Base-by-base conservation (phyloP, 257 asterid genomes). In the Leonotis leonurus region DNA sequence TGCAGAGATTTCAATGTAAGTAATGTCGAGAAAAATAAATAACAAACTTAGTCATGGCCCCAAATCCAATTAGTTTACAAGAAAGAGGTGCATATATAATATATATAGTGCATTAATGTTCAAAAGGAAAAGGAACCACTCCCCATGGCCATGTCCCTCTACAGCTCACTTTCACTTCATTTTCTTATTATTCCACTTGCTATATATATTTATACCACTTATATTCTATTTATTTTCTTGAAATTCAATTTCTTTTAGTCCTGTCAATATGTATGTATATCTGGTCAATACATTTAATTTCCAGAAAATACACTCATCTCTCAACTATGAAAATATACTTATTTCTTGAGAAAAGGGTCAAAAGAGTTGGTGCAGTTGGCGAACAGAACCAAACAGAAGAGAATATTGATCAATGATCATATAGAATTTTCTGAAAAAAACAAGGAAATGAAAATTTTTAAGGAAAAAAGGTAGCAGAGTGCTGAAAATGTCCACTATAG, bases 321-420 rank as follows among this genome's bases (percentile, higher is more conserved):
- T n/a, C n/a, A n/a, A n/a, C n/a, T n/a, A 4, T 18, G 0, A 20
- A 33, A 9, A 40, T 35, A 14, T 57, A 67, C 43, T 62, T n/a
- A 40, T 35, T 35, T 37, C 22, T 13, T 0, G 14, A 48, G 51
- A 40, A 44, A 50, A 16, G 6, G 49, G 74, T 67, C 64, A 75
- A 75, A 61, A 29, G 35, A 70, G 77, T 70, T 56, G 74, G 71
- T 61, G 43, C 22, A 75, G 68, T 70, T 51, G 62, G 67, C 61
- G 73, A 73, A 66, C 67, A 55, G 33, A 54, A 32, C 32, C 68
- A 72, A 59, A 64, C 70, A 62, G 45, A 62, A n/a, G n/a, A n/a
- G n/a, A n/a, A 22, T 5, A 51, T 6, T 3, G 51, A 44, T 8
- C n/a, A 35, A 6, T 56, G 56, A 44, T 35, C 76, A 67, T 60